Conservation (phyloP, 2,329 filamentous ascomycete species). For the Hymenoscyphus fraxineus region DNA sequence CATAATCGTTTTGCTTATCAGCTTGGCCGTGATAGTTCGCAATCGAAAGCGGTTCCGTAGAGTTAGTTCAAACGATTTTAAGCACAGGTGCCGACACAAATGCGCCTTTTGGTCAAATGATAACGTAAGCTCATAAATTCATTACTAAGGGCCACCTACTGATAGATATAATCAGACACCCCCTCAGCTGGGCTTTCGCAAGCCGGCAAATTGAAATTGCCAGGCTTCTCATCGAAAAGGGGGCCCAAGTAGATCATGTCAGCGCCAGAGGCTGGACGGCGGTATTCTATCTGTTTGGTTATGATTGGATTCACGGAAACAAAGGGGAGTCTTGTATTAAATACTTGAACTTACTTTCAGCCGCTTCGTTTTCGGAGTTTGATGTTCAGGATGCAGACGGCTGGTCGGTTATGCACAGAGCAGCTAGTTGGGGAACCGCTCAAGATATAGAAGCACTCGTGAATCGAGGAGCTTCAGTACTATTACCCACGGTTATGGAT, state of each 20-base stretch:
- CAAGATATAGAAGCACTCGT: constrained; percentile 5
- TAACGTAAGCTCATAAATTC: not conserved
- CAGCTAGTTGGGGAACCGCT: constrained; percentile 1
- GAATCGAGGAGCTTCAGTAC: not conserved
- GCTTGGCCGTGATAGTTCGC: constrained; percentile 7
- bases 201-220: not conserved
- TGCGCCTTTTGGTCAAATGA: not conserved
- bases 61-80: constrained; percentile 1
- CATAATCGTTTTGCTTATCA: not conserved
- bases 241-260: constrained; percentile 3
- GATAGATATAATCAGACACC: not conserved
- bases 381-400: constrained; percentile 8
- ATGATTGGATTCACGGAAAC: constrained; percentile 1
- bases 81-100: not conserved
- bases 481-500: not conserved
- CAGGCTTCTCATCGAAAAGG: not conserved
- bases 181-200: constrained; percentile 9
- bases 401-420: constrained; percentile 11
- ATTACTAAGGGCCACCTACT: too few relatives aligned
- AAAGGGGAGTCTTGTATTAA: not conserved
- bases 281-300: constrained; percentile 3
- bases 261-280: constrained; percentile 8
- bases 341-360: constrained; percentile 9
- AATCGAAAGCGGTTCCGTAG: constrained; percentile 10
- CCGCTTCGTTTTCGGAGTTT: constrained; percentile 8